A percentile compares a stretch with the other conserved stretches of the same genome.
phyloP scores from a whole-genome alignment of 1,284 basidiomycete species.

The Volvariella surrecta region DNA sequence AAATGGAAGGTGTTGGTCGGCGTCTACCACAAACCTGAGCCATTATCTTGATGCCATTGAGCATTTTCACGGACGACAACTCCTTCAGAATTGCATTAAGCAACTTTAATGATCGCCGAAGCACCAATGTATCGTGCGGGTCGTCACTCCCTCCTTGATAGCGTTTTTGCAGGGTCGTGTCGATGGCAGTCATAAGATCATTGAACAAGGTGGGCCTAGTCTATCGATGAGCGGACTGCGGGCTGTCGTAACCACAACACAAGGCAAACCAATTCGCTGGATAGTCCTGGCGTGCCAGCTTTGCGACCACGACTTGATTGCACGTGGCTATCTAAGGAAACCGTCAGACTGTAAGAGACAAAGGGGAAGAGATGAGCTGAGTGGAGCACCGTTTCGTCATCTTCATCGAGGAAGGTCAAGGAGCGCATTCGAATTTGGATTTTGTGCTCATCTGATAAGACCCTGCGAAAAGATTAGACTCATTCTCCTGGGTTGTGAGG shows the following conservation, averaged over 20 bases:
- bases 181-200: slow-evolving; percentile 47
- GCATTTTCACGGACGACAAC: slow-evolving; percentile 58
- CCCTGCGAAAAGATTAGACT: slow-evolving; percentile 27
- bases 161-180: slow-evolving; percentile 40
- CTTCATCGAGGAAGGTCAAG: slow-evolving; percentile 58
- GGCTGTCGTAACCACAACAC: not conserved
- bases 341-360: slow-evolving; percentile 5
- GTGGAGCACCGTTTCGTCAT: slow-evolving; percentile 54
- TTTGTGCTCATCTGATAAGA: slow-evolving; percentile 58
- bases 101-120: slow-evolving; percentile 53
- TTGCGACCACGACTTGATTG: slow-evolving; percentile 62
- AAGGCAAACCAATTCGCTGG: slow-evolving; percentile 52
- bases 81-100: slow-evolving; percentile 63
- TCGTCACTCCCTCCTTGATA: slow-evolving; percentile 33
- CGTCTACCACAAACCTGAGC: slow-evolving; percentile 31
- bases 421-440: slow-evolving; percentile 48
- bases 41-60: slow-evolving; percentile 57
- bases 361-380: slow-evolving; percentile 4
- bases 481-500: not conserved
- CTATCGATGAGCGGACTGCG: slow-evolving; percentile 6
- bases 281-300: slow-evolving; percentile 66
- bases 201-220: slow-evolving; percentile 55
- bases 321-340: slow-evolving; percentile 56
- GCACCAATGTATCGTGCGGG: slow-evolving; percentile 36
- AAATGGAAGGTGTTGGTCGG: slow-evolving; percentile 1